A percentile compares a stretch with the other conserved stretches of the same genome.
Evolutionary conservation across 106 monocot species (phyloP).

Genomic region (Dendrobium chrysotoxum): DNA sequence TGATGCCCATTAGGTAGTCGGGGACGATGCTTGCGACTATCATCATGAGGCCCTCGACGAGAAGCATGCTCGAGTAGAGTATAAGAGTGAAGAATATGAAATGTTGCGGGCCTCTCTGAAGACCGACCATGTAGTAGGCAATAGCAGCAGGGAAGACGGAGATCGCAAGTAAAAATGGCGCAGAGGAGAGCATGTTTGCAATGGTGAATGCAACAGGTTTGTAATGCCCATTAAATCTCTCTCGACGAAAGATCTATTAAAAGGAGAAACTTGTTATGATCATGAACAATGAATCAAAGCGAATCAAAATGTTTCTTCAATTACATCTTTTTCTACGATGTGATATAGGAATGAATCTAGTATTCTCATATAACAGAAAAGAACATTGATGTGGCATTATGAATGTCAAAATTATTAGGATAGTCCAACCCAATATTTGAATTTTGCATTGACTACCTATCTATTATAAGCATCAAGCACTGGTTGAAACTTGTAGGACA

Average conservation of each 20-base stretch:
- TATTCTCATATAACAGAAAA: too few relatives aligned
- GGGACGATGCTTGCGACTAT: slow-evolving; percentile 77
- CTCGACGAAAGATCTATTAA: slow-evolving; percentile 7
- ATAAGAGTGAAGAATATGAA: slow-evolving; percentile 53
- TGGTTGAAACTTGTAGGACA: too few relatives aligned
- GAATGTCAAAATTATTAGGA: too few relatives aligned
- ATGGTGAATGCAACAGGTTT: slow-evolving; percentile 45
- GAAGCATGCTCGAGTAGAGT: slow-evolving; percentile 48
- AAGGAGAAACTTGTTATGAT: neutral
- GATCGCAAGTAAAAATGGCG: slow-evolving; percentile 46
- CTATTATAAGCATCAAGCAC: too few relatives aligned
- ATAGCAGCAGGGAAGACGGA: slow-evolving; percentile 52
- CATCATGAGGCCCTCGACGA: slow-evolving; percentile 89
- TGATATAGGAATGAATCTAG: too few relatives aligned
- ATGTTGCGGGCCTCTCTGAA: slow-evolving; percentile 42
- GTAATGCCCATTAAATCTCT: slow-evolving; percentile 72
- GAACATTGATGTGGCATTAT: too few relatives aligned
- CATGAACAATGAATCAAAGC: too few relatives aligned
- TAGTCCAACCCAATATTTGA: too few relatives aligned
- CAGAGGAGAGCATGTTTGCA: slow-evolving; percentile 50
- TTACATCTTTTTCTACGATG: too few relatives aligned
- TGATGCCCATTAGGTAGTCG: slow-evolving; percentile 75
- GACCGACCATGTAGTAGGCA: slow-evolving; percentile 59
- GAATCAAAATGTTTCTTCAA: too few relatives aligned
- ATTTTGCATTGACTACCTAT: too few relatives aligned